Evolutionary conservation across 2,329 filamentous ascomycete species (phyloP), one percentile per base, ranked within the genome.

Genomic region (Bisporella sp.): DNA sequence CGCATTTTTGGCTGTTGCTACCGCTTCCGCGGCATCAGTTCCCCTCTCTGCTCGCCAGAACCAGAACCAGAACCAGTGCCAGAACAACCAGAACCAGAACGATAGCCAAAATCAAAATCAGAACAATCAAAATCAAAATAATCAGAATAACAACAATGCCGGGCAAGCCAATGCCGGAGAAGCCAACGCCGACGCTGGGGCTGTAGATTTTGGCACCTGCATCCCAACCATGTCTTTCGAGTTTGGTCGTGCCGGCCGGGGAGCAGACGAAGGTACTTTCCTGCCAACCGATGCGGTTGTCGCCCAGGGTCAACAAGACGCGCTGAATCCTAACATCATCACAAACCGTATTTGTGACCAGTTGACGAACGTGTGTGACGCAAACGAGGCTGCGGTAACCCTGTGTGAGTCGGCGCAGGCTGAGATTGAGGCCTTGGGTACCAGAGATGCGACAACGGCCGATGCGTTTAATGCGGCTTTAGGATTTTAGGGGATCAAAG

Each of bases 291-390:
- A 87, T 63, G 69, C 78, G 6, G 68, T 78, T n/a, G 76, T 84
- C 52, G 74, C 73, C 57, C 70, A 79, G 62, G 78, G 77, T 46
- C 82, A 87, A 67, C 68, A 81, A 60, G 84, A 86, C 63, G 82
- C 82, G 6, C 72, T 86, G 43, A 86, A 87, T 76, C 82, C 82
- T 50, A 78, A 79, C 71, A 87, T 87, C 72, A 87, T 87, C 72
- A 84, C 81, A 64, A 85, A 84, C 74, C 78, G 81, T 54, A 81
- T 87, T 65, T 82, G 79, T 67, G 82, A 87, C 67, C 81, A 85
- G 70, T 74, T 87, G 52, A 74, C 68, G 62, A 86, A 85, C 68
- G 79, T 82, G 35, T 87, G 83, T 68, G 70, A 71, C 39, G 82
- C 82, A 48, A 82, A 81, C 62, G 72, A 70, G 30, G 81, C 77